Conservation (phyloP, 345 rosid genomes). For the Arabidopsis suecica region DNA sequence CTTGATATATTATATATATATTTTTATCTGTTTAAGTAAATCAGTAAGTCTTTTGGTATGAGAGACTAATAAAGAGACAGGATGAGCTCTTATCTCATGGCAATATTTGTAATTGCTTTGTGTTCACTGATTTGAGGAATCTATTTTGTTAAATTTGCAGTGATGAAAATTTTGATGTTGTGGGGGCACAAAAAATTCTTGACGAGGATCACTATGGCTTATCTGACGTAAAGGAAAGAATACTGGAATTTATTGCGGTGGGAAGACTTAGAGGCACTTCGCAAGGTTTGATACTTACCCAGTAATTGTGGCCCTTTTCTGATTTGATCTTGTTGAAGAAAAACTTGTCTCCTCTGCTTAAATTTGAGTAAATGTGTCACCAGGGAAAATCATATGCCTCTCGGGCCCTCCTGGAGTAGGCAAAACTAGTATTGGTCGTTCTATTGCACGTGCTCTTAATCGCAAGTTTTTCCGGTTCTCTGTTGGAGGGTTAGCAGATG, state of each 20-base stretch:
- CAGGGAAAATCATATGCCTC: slow-evolving; percentile 98
- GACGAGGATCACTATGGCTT: slow-evolving; percentile 99
- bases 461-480: slow-evolving; percentile 96
- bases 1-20: slow-evolving; percentile 21
- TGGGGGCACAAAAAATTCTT: slow-evolving; percentile 83
- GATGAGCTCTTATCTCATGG: slow-evolving; percentile 8
- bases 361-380: slow-evolving; percentile 30
- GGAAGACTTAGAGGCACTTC: slow-evolving; percentile 98
- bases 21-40: not conserved
- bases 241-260: slow-evolving; percentile 97
- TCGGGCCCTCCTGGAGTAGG: slow-evolving; percentile 99
- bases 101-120: slow-evolving; percentile 19
- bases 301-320: slow-evolving; percentile 25
- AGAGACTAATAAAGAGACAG: slow-evolving; percentile 15
- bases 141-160: slow-evolving; percentile 51
- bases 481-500: slow-evolving; percentile 98
- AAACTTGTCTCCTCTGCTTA: slow-evolving; percentile 20
- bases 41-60: slow-evolving; percentile 18
- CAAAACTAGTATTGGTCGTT: slow-evolving; percentile 98
- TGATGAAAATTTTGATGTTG: slow-evolving; percentile 95
- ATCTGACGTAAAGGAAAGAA: slow-evolving; percentile 96
- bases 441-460: slow-evolving; percentile 95
- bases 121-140: slow-evolving; percentile 18
- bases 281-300: slow-evolving; percentile 63
- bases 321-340: slow-evolving; percentile 29